phyloP scores from a whole-genome alignment of 345 rosid genomes.

The Eucalyptus albens region DNA sequence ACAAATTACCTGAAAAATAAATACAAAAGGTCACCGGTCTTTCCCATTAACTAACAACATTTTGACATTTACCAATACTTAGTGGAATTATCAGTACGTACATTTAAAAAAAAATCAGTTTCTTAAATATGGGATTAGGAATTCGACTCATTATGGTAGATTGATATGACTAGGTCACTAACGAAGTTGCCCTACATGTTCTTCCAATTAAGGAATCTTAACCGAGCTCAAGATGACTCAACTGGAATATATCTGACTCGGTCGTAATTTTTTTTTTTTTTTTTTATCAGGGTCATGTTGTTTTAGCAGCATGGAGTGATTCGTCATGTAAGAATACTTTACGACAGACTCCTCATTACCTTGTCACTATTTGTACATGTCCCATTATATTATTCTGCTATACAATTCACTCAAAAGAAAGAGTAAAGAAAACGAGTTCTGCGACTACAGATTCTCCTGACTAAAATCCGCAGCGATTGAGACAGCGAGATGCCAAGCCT shows the following conservation, averaged over 20 bases:
- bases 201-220: not conserved
- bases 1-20: not conserved
- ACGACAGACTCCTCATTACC: not conserved
- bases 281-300: not conserved
- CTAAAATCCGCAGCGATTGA: not conserved
- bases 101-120: not conserved
- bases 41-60: not conserved
- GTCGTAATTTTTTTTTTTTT: not conserved
- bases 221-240: not conserved
- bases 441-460: not conserved
- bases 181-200: not conserved
- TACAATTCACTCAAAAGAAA: not conserved
- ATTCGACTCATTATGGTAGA: not conserved
- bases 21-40: not conserved
- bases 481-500: not conserved
- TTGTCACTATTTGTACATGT: not conserved
- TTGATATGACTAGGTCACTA: not conserved
- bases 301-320: not conserved
- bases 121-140: not conserved
- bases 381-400: not conserved
- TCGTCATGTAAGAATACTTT: not conserved
- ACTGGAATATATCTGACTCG: not conserved
- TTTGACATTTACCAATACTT: not conserved
- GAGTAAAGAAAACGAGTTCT: not conserved
- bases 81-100: not conserved